phyloP scores from a whole-genome alignment of 1,284 basidiomycete genomes.

The Jaminaea rosea region DNA sequence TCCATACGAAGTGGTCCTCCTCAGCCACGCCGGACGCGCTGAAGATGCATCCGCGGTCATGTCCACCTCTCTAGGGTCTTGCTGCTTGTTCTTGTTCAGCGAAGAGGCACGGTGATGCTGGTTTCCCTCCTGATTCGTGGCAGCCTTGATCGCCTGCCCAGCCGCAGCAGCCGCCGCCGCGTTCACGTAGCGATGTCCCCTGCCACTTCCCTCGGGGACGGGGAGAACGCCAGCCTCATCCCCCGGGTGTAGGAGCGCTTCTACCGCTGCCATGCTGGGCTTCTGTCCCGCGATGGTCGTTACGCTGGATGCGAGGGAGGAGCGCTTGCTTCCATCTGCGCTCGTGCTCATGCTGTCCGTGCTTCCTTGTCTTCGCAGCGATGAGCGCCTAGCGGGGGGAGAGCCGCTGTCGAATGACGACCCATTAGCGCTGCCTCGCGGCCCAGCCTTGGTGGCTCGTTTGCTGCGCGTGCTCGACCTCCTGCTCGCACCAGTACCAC shows the following conservation, averaged over 20 bases:
- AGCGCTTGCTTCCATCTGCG: no score
- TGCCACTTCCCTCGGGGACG: not conserved
- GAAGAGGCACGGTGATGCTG: constrained; percentile 8
- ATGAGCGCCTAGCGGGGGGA: not conserved
- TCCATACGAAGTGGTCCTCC: constrained; percentile 1
- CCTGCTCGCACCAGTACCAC: constrained; percentile 17
- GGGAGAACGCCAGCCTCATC: no score
- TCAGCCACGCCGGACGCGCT: not conserved
- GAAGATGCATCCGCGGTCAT: not conserved
- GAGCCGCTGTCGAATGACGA: not conserved
- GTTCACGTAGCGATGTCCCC: not conserved
- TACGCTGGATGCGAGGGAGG: constrained; percentile 30
- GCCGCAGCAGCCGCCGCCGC: no score
- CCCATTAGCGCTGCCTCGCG: not conserved
- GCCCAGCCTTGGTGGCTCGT: constrained; percentile 1
- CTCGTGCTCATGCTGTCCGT: constrained; percentile 32
- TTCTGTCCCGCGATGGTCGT: constrained; percentile 11
- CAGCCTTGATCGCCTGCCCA: not conserved
- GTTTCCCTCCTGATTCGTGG: not conserved
- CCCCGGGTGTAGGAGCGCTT: no score
- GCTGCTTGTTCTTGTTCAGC: constrained; percentile 1
- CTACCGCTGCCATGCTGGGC: not conserved
- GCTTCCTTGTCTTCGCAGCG: constrained; percentile 18
- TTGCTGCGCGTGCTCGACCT: constrained; percentile 20
- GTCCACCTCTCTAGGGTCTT: not conserved